A percentile compares a stretch with the other conserved stretches of the same genome.
Evolutionary conservation across 163 green algal genomes (phyloP).

Genomic region (Scenedesmus sp.): DNA sequence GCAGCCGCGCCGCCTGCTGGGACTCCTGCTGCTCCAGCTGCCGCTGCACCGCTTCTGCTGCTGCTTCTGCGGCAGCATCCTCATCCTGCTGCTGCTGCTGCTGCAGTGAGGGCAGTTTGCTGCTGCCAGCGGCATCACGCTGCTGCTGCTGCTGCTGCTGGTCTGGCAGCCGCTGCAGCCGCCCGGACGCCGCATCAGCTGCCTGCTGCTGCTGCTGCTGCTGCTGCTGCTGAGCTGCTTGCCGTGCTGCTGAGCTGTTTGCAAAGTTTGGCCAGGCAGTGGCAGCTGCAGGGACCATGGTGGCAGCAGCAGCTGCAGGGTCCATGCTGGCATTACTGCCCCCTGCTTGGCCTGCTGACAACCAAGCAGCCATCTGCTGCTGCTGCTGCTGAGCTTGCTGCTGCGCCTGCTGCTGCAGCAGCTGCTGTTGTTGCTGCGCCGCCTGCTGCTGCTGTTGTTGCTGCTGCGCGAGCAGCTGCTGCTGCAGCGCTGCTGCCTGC

Average conservation of each 20-base stretch:
- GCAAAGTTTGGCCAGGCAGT: neutral
- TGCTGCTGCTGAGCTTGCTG: conserved; percentile 33
- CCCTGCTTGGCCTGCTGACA: neutral
- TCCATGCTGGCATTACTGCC: neutral
- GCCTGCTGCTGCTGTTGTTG: neutral
- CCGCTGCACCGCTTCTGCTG: neutral
- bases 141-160: conserved; percentile 23
- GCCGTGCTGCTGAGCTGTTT: neutral
- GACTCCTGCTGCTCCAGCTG: neutral
- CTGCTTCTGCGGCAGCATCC: neutral
- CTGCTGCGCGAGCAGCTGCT: neutral
- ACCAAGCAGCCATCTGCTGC: neutral
- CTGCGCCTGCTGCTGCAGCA: neutral
- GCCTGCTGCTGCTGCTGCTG: neutral
- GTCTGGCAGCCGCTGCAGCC: neutral
- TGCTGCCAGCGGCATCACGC: conserved; percentile 3
- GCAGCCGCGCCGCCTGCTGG: neutral
- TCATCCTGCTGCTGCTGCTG: neutral
- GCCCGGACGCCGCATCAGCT: neutral
- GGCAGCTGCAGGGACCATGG: neutral
- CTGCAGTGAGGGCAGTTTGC: neutral
- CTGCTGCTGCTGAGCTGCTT: neutral
- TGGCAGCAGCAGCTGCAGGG: neutral
- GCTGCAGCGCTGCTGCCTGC: neutral
- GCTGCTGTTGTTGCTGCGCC: neutral